Conservation (phyloP, 129 eudicot genomes). For the Mikania micrantha region DNA sequence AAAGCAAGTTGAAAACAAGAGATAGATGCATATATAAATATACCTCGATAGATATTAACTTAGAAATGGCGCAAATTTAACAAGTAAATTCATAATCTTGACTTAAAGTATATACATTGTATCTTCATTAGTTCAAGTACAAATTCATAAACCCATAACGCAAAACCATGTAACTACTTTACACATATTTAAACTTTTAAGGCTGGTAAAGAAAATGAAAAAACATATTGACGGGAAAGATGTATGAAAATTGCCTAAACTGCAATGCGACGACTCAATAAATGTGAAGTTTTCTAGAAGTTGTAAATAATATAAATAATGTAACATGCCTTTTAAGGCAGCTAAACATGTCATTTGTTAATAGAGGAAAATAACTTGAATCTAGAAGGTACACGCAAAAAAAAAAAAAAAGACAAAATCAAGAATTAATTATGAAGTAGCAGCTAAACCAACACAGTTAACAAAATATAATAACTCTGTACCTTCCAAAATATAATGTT, state of each 20-base stretch:
- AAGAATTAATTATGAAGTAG: neutral
- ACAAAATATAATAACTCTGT: neutral
- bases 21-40: neutral
- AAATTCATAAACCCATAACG: neutral
- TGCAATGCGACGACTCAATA: neutral
- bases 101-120: neutral
- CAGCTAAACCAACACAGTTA: neutral
- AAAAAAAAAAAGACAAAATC: neutral
- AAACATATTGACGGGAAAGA: neutral
- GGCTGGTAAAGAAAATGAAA: neutral
- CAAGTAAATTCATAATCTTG: too few species aligned
- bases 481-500: constrained; percentile 66
- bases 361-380: neutral
- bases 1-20: neutral
- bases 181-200: neutral
- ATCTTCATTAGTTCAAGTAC: neutral
- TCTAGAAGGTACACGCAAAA: too few species aligned
- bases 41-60: too few species aligned
- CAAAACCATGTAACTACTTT: neutral
- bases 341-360: neutral
- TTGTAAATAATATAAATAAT: neutral
- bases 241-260: neutral
- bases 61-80: too few species aligned
- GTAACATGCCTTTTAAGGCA: neutral
- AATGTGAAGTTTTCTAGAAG: neutral